Conservation (phyloP, 768 basidiomycete species). For the Termitomyces heimii region DNA sequence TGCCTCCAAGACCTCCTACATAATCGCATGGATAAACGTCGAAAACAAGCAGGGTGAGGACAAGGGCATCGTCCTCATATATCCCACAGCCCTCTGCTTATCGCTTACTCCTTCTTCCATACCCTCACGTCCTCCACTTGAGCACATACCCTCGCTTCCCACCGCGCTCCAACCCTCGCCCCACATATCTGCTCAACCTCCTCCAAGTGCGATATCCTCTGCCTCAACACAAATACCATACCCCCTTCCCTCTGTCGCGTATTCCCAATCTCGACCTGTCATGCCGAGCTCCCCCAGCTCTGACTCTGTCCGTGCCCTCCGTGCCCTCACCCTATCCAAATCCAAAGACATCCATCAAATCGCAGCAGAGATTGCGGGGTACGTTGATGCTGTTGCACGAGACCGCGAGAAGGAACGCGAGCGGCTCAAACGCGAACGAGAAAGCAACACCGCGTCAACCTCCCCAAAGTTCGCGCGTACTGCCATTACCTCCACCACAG, state of each 20-base stretch:
- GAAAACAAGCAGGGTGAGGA: constrained; percentile 78
- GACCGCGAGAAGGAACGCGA: constrained; percentile 79
- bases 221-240: background rate
- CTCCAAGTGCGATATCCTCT: background rate
- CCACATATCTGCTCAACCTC: constrained; percentile 11
- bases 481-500: constrained; percentile 3
- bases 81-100: constrained; percentile 58
- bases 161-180: constrained; percentile 53
- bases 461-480: constrained; percentile 23
- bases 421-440: constrained; percentile 60
- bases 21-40: constrained; percentile 71
- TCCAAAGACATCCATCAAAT: constrained; percentile 44
- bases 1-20: constrained; percentile 19
- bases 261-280: constrained; percentile 19
- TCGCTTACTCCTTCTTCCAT: constrained; percentile 28
- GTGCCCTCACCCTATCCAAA: constrained; percentile 46
- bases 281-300: constrained; percentile 22
- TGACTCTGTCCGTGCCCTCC: constrained; percentile 35
- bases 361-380: constrained; percentile 57
- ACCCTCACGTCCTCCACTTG: constrained; percentile 36
- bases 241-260: background rate
- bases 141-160: constrained; percentile 60
- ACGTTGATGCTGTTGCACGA: constrained; percentile 69
- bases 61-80: constrained; percentile 70
- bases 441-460: constrained; percentile 18